Evolutionary conservation across 441 rosid species (phyloP).

Genomic region (Jatropha podagrica): DNA sequence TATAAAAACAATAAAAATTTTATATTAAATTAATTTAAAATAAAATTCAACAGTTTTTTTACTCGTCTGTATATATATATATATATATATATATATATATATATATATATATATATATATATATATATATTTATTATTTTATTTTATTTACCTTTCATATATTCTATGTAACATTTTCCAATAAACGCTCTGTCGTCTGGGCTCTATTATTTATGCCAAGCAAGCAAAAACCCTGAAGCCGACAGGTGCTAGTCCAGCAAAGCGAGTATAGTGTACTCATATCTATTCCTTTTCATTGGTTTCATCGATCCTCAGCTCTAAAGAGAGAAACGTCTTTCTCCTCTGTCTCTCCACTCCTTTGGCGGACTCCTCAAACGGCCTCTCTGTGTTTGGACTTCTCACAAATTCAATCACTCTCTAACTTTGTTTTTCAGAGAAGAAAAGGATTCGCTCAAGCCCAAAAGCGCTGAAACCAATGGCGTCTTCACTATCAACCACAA

Average conservation of each 20-base stretch:
- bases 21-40: too few relatives aligned
- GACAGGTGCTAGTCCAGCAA: neutral
- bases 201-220: neutral
- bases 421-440: neutral
- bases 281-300: slow-evolving; percentile 10
- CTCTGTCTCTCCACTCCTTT: neutral
- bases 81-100: too few relatives aligned
- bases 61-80: too few relatives aligned
- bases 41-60: too few relatives aligned
- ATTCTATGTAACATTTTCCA: too few relatives aligned
- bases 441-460: neutral
- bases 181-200: too few relatives aligned
- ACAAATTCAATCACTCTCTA: neutral
- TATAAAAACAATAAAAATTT: too few relatives aligned
- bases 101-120: too few relatives aligned
- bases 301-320: slow-evolving; percentile 16
- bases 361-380: neutral
- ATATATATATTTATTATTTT: too few relatives aligned
- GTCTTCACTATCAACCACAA: slow-evolving; percentile 28
- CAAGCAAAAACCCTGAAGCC: neutral
- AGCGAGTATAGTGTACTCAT: neutral
- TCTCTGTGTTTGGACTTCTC: neutral
- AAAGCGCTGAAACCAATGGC: slow-evolving; percentile 23
- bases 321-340: neutral
- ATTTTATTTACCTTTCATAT: too few relatives aligned